Evolutionary conservation across 2,329 filamentous ascomycete genomes (phyloP).

Genomic region (Fusarium austroafricanum): DNA sequence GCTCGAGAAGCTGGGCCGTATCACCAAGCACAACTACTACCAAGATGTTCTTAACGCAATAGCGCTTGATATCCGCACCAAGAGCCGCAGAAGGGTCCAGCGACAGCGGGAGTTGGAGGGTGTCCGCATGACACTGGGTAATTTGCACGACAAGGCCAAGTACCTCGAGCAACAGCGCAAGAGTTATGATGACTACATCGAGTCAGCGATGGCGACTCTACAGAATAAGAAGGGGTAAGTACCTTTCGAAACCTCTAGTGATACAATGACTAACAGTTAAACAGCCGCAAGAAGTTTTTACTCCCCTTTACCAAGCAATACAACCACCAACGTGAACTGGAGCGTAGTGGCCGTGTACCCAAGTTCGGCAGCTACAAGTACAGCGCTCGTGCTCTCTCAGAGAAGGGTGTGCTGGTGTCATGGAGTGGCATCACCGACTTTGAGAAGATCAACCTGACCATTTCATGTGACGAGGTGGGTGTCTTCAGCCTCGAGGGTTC

Average conservation of each 20-base stretch:
- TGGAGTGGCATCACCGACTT: slow-evolving; percentile 86
- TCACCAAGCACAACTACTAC: slow-evolving; percentile 91
- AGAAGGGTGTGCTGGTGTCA: slow-evolving; percentile 93
- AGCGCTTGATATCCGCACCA: slow-evolving; percentile 94
- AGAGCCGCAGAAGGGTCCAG: slow-evolving; percentile 92
- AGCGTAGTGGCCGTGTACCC: slow-evolving; percentile 90
- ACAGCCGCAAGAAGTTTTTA: slow-evolving; percentile 88
- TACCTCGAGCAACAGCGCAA: slow-evolving; percentile 96
- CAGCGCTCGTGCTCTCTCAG: slow-evolving; percentile 85
- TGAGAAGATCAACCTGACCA: slow-evolving; percentile 92
- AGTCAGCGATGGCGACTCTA: slow-evolving; percentile 96
- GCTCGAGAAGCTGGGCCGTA: slow-evolving; percentile 86
- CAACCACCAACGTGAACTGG: slow-evolving; percentile 96
- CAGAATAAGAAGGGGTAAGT: slow-evolving; percentile 93
- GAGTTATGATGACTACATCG: slow-evolving; percentile 99
- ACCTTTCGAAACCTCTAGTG: background rate
- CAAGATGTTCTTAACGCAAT: slow-evolving; percentile 99
- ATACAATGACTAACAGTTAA: slow-evolving; percentile 31
- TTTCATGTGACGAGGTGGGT: slow-evolving; percentile 93
- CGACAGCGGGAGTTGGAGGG: slow-evolving; percentile 90
- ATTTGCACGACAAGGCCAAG: slow-evolving; percentile 85
- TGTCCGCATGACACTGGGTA: slow-evolving; percentile 78
- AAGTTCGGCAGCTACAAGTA: slow-evolving; percentile 99
- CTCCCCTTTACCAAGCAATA: slow-evolving; percentile 98
- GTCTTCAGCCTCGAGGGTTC: slow-evolving; percentile 93